Evolutionary conservation across 495 filamentous ascomycete genomes (phyloP).

Genomic region (Hypoxylon lenormandii): DNA sequence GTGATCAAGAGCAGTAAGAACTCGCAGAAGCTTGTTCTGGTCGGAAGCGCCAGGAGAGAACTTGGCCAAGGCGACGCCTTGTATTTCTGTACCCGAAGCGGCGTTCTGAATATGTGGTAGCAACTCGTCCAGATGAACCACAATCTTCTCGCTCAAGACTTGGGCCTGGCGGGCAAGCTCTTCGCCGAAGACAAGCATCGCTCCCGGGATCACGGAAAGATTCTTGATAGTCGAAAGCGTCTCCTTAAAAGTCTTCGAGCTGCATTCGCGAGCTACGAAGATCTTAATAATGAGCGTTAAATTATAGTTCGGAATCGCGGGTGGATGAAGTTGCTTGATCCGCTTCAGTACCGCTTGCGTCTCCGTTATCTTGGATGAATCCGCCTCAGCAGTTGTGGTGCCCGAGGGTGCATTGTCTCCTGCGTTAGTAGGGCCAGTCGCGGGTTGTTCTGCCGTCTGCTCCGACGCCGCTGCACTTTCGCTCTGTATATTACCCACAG

Average conservation of each 20-base stretch:
- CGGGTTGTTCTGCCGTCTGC: constrained; percentile 7
- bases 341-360: constrained; percentile 74
- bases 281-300: constrained; percentile 94
- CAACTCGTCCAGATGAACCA: constrained; percentile 86
- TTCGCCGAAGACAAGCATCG: constrained; percentile 87
- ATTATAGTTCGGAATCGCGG: constrained; percentile 88
- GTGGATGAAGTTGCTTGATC: constrained; percentile 77
- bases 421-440: constrained; percentile 39
- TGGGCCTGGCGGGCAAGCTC: constrained; percentile 90
- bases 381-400: constrained; percentile 48
- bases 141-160: constrained; percentile 81
- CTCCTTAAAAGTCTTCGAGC: constrained; percentile 94
- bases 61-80: constrained; percentile 90
- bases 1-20: constrained; percentile 95
- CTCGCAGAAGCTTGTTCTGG: constrained; percentile 91
- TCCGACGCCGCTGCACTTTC: constrained; percentile 16
- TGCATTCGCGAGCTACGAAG: constrained; percentile 93
- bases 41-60: constrained; percentile 96
- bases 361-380: constrained; percentile 62
- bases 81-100: constrained; percentile 88
- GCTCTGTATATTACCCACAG: constrained; percentile 18
- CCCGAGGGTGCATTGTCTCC: constrained; percentile 42
- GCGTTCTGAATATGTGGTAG: constrained; percentile 87
- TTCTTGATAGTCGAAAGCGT: constrained; percentile 98
- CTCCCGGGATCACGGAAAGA: constrained; percentile 89